Evolutionary conservation across 129 eudicot genomes (phyloP).

Genomic region (Pseudognaphalium luteoalbum): DNA sequence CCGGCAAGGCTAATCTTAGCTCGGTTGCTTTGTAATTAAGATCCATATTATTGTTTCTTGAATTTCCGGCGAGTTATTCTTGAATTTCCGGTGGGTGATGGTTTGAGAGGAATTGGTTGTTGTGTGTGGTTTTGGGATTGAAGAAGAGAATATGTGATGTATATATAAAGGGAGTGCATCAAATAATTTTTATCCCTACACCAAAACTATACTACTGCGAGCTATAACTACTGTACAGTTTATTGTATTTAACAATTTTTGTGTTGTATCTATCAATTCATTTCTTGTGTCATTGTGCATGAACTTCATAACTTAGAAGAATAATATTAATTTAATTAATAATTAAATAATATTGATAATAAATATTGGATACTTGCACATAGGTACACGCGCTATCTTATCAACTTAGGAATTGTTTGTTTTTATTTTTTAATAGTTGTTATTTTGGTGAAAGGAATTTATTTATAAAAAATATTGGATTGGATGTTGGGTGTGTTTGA

Average conservation of each 20-base stretch:
- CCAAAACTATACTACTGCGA: no score
- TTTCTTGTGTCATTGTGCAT: conserved; percentile 29
- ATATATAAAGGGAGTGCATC: no score
- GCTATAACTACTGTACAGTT: no score
- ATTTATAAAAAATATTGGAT: no score
- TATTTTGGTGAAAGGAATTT: no score
- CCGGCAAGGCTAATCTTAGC: conserved; percentile 63
- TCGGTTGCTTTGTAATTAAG: conserved; percentile 63
- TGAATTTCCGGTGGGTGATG: neutral
- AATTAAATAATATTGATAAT: no score
- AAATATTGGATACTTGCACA: conserved; percentile 13
- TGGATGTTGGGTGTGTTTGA: no score
- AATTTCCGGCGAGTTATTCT: conserved; percentile 22
- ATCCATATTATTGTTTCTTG: conserved; percentile 24
- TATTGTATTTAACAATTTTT: no score
- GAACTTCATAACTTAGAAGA: conserved; percentile 5
- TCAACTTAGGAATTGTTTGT: neutral
- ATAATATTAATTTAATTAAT: neutral
- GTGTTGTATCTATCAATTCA: no score
- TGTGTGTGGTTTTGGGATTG: conserved; percentile 20
- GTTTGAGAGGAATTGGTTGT: neutral
- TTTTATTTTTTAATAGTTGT: no score
- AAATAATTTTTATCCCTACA: no score
- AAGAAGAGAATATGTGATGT: conserved; percentile 20
- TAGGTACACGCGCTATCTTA: conserved; percentile 19